phyloP scores from a whole-genome alignment of 2,329 filamentous ascomycete species.

The Stagonosporopsis vannaccii region DNA sequence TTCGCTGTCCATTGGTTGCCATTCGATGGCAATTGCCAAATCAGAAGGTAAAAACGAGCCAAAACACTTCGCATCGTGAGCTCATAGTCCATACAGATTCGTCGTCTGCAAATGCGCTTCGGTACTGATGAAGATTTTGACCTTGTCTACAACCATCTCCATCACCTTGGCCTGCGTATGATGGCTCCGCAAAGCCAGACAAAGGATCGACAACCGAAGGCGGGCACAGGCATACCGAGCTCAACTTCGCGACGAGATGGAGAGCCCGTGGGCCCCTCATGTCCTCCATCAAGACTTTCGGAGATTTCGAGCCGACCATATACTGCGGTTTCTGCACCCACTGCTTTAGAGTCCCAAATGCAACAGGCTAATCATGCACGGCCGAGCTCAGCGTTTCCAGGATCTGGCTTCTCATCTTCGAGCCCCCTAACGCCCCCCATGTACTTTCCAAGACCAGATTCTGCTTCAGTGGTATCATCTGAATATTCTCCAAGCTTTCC shows the following conservation, averaged over 20 bases:
- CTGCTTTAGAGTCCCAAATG: constrained; percentile 12
- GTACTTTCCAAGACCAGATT: constrained; percentile 37
- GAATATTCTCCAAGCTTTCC: constrained; percentile 6
- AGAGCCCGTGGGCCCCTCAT: constrained; percentile 28
- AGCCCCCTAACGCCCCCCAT: constrained; percentile 35
- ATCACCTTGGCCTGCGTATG: constrained; percentile 44
- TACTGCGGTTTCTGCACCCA: constrained; percentile 28
- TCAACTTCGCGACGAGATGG: constrained; percentile 2
- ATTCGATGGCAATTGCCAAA: constrained; percentile 50
- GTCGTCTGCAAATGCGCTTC: constrained; percentile 56
- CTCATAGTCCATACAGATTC: constrained; percentile 43
- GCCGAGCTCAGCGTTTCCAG: constrained; percentile 29
- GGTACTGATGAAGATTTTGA: constrained; percentile 48
- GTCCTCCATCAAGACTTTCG: constrained; percentile 35
- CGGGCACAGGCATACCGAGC: neutral
- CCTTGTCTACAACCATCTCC: constrained; percentile 41
- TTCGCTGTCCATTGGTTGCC: constrained; percentile 50
- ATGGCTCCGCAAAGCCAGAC: constrained; percentile 20
- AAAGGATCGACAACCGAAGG: constrained; percentile 16
- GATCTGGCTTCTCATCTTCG: neutral
- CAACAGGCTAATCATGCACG: constrained; percentile 21
- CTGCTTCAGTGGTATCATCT: constrained; percentile 15
- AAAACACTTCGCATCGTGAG: neutral
- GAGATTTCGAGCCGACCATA: constrained; percentile 36
- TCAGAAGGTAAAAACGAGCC: constrained; percentile 38